Evolutionary conservation across 192 early-diverging fungal species (phyloP).

Genomic region (Coemansia sp.): DNA sequence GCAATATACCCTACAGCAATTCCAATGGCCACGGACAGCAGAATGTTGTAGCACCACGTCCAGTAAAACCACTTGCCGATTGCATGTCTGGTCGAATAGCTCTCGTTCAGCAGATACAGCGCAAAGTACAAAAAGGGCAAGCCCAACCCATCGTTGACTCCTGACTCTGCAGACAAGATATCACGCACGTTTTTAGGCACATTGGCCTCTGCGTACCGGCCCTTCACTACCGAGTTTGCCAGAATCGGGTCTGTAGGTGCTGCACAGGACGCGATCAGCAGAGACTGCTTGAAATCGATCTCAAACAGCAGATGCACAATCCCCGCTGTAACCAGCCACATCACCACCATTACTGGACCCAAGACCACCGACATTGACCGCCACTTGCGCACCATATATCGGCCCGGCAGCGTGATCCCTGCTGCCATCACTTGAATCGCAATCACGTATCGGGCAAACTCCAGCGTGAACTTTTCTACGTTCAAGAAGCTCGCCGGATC

Average conservation of each 20-base stretch:
- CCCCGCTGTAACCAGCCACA: constrained; percentile 75
- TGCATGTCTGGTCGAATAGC: constrained; percentile 56
- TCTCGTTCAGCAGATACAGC: constrained; percentile 63
- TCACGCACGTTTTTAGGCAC: constrained; percentile 80
- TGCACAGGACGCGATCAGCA: constrained; percentile 80
- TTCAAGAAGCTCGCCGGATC: constrained; percentile 59
- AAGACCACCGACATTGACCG: constrained; percentile 71
- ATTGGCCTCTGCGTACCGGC: constrained; percentile 88
- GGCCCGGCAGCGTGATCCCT: constrained; percentile 77
- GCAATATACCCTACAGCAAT: constrained; percentile 69
- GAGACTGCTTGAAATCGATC: constrained; percentile 52
- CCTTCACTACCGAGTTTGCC: constrained; percentile 92
- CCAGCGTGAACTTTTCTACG: constrained; percentile 61
- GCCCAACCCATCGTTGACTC: constrained; percentile 86
- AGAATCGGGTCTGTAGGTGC: constrained; percentile 94
- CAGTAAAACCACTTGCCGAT: constrained; percentile 79
- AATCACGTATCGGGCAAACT: constrained; percentile 79
- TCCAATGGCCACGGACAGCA: constrained; percentile 72
- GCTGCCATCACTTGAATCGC: constrained; percentile 81
- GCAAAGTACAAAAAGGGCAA: constrained; percentile 78
- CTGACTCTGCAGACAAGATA: constrained; percentile 77
- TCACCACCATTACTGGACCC: constrained; percentile 77
- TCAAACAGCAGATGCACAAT: constrained; percentile 56
- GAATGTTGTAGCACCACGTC: constrained; percentile 81
- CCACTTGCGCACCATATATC: constrained; percentile 72